These are phyloP conservation scores for Elymus sibiricus DNA, from an alignment of 176 grass and related monocot genomes.

Conservation along the genomic window DNA sequence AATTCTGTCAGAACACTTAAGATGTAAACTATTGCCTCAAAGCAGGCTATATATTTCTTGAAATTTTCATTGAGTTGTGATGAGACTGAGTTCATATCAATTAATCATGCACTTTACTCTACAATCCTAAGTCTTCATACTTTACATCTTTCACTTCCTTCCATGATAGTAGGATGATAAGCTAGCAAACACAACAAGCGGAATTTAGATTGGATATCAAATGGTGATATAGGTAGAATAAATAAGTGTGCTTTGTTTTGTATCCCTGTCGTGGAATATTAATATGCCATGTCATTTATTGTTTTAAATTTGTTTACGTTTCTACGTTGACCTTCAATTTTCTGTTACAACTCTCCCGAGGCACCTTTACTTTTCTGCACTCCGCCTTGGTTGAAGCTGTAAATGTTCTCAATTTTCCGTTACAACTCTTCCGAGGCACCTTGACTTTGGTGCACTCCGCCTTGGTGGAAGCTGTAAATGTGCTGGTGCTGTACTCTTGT, in stretches of 20 bases:
- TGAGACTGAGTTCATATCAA: neutral
- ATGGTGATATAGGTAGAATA: neutral
- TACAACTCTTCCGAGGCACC: neutral
- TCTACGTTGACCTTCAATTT: neutral
- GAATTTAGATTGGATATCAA: conserved; percentile 19
- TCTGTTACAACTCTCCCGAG: neutral
- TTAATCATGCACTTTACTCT: conserved; percentile 1
- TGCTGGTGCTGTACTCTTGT: neutral
- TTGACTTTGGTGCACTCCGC: neutral
- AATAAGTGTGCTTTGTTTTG: neutral
- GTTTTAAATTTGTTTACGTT: neutral
- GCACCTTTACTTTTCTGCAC: neutral
- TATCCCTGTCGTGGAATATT: neutral
- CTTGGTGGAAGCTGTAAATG: neutral
- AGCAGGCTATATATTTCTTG: neutral
- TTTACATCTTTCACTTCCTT: conserved; percentile 15
- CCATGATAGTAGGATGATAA: neutral
- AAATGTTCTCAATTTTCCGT: neutral
- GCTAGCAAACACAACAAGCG: neutral
- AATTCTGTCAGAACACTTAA: neutral
- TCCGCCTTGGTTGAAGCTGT: neutral
- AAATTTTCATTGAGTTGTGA: neutral
- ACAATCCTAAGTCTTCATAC: neutral
- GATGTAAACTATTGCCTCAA: neutral
- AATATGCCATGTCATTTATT: neutral